These are phyloP conservation scores for Aschersonia sp. DNA, from an alignment of 2,329 filamentous ascomycete species.

Conservation along the genomic window DNA sequence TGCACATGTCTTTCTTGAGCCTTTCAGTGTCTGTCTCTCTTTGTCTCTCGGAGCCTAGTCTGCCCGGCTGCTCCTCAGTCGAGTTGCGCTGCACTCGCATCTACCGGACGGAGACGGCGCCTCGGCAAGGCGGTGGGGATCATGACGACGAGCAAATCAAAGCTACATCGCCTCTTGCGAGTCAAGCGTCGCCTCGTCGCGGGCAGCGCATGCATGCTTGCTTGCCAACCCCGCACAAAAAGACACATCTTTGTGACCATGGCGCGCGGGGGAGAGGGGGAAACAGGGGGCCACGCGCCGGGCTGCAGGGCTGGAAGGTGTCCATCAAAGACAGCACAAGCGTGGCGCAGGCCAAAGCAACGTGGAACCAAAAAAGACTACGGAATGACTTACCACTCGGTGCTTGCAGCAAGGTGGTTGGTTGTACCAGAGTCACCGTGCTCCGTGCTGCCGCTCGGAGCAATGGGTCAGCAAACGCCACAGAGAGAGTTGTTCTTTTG, in stretches of 20 bases:
- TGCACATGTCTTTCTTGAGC: neutral
- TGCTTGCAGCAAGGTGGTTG: too few species aligned
- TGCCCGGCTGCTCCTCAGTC: too few species aligned
- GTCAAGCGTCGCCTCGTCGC: neutral
- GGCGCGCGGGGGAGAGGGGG: too few species aligned
- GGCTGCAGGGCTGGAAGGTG: too few species aligned
- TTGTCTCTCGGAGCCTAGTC: too few species aligned
- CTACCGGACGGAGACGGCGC: neutral
- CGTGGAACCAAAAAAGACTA: neutral
- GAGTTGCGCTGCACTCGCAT: too few species aligned
- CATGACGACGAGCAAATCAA: neutral
- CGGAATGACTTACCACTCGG: neutral
- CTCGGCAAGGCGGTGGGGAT: neutral
- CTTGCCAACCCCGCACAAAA: neutral
- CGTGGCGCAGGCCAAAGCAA: neutral
- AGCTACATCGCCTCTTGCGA: neutral
- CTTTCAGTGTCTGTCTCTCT: too few species aligned
- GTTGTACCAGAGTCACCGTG: too few species aligned
- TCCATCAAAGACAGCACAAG: neutral
- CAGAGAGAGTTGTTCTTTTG: neutral
- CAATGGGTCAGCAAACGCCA: too few species aligned
- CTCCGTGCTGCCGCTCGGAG: too few species aligned
- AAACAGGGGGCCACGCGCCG: too few species aligned
- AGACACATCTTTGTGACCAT: neutral
- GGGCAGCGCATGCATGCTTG: neutral